A percentile compares a stretch with the other conserved stretches of the same genome.
These are phyloP conservation scores for Myrica gale DNA, from an alignment of 306 rosid genomes.

Conservation along the genomic window DNA sequence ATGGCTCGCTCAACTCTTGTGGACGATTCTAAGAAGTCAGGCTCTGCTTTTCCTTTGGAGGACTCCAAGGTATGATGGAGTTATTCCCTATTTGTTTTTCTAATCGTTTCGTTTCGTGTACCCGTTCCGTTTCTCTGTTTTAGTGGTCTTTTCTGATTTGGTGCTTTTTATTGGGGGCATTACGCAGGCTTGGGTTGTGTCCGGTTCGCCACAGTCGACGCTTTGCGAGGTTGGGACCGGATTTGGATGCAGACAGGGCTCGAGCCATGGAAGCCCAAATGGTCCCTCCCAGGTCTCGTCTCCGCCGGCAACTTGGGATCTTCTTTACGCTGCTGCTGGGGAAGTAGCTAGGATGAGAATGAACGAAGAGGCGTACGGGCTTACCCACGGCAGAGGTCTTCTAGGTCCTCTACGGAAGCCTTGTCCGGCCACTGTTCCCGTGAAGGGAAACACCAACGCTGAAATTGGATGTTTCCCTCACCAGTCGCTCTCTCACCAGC, in stretches of 20 bases:
- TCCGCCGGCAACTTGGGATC: constrained; percentile 54
- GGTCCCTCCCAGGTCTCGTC: constrained; percentile 30
- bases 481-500: constrained; percentile 45
- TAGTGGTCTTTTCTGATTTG: constrained; percentile 1
- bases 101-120: background rate
- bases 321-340: constrained; percentile 70
- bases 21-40: constrained; percentile 8
- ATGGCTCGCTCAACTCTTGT: constrained; percentile 51
- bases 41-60: constrained; percentile 7
- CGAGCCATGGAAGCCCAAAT: constrained; percentile 59
- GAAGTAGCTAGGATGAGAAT: constrained; percentile 58
- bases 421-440: constrained; percentile 29
- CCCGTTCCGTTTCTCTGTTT: background rate
- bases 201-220: constrained; percentile 71
- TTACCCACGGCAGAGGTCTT: constrained; percentile 23
- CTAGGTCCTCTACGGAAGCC: constrained; percentile 34
- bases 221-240: constrained; percentile 46
- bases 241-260: constrained; percentile 47
- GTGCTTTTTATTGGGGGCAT: background rate
- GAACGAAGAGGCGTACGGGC: constrained; percentile 29
- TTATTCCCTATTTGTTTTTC: background rate
- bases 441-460: constrained; percentile 21
- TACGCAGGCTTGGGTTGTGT: constrained; percentile 28
- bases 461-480: constrained; percentile 34
- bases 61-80: constrained; percentile 40